phyloP scores from a whole-genome alignment of 139 green algal genomes.

The Closterium sp. region DNA sequence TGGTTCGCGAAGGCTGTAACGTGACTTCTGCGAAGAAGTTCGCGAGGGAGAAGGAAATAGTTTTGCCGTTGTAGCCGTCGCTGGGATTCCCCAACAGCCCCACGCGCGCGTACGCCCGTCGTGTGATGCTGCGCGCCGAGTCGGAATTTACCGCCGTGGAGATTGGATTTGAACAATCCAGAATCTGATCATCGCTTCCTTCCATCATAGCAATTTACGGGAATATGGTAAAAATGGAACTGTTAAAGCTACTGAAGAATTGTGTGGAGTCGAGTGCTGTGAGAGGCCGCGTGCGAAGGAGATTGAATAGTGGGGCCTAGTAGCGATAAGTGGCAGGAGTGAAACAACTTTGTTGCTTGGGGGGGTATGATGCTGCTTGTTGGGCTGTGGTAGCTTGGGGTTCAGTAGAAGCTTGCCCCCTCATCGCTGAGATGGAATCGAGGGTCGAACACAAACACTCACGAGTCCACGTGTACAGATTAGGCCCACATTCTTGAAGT shows the following conservation, averaged over 20 bases:
- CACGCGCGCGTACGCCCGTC: conserved; percentile 57
- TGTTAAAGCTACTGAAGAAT: no score
- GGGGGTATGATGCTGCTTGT: no score
- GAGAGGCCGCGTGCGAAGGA: no score
- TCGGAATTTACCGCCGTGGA: not conserved
- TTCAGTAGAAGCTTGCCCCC: no score
- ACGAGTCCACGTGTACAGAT: not conserved
- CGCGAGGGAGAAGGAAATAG: conserved; percentile 64
- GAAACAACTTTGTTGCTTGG: no score
- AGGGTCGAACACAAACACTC: no score
- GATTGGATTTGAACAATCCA: not conserved
- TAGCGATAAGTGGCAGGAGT: no score
- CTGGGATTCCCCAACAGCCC: conserved; percentile 83
- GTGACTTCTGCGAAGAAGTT: conserved; percentile 80
- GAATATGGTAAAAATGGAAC: no score
- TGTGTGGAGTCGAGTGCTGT: no score
- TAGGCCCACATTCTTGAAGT: not conserved
- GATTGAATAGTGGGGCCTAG: no score
- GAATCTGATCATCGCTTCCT: not conserved
- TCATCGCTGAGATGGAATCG: no score
- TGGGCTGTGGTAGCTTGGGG: no score
- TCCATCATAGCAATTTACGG: not conserved
- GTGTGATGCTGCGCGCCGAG: not conserved
- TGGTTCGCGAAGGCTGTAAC: conserved; percentile 33
- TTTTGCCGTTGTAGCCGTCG: conserved; percentile 75